Evolutionary conservation across 495 filamentous ascomycete genomes (phyloP).

Genomic region (Aspergillus mulundensis): DNA sequence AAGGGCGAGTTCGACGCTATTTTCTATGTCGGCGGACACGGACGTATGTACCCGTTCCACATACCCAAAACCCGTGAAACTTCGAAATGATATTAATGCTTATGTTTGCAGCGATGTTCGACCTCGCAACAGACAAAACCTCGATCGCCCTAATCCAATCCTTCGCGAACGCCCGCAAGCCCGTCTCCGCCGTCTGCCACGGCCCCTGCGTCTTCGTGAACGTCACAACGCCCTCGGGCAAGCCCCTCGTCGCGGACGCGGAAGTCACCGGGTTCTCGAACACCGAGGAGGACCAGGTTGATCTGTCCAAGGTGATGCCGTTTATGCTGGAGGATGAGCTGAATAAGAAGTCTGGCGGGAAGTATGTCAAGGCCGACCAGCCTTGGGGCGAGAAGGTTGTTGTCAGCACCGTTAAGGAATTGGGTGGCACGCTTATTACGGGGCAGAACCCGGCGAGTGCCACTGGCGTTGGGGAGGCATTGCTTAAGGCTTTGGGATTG

Average conservation of each 20-base stretch:
- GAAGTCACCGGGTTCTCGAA: constrained; percentile 67
- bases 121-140: constrained; percentile 37
- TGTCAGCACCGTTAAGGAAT: constrained; percentile 38
- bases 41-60: too few species aligned
- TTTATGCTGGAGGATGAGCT: constrained; percentile 62
- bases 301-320: constrained; percentile 51
- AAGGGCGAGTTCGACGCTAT: constrained; percentile 60
- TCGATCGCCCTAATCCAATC: constrained; percentile 55
- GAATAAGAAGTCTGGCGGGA: constrained; percentile 41
- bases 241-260: constrained; percentile 50
- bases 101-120: constrained; percentile 58
- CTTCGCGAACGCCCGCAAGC: constrained; percentile 58
- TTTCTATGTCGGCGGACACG: constrained; percentile 73
- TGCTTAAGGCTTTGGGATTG: constrained; percentile 35
- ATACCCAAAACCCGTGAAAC: too few species aligned
- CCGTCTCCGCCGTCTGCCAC: constrained; percentile 66
- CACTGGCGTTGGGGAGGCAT: constrained; percentile 50
- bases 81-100: too few species aligned
- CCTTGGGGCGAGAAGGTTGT: constrained; percentile 59
- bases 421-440: constrained; percentile 57
- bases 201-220: constrained; percentile 59
- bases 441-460: constrained; percentile 73
- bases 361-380: constrained; percentile 56
- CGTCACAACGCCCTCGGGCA: constrained; percentile 49
- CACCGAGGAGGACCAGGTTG: constrained; percentile 56